Base-by-base conservation (phyloP, 345 rosid species). In the Cochlearia excelsa region DNA sequence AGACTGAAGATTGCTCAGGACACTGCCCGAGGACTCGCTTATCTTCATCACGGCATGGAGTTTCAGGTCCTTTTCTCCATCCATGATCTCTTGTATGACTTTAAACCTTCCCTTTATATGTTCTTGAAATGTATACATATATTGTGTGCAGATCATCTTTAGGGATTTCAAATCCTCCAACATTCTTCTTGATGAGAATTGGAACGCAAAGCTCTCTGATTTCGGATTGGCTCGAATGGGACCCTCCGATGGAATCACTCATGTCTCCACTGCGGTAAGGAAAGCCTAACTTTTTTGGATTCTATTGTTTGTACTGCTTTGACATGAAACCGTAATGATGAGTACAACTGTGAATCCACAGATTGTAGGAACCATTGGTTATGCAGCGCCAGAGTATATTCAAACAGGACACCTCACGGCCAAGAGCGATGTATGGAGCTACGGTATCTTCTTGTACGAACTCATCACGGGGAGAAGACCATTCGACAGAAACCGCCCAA, bases 141-240 rank as follows among this genome's bases (percentile, higher is more conserved):
- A 9, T 41, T 60, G 9, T 50, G n/a, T 52, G 30, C 81, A 92
- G 99, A 86, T 93, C 51, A 93, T 93, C 66, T 93, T 93, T 63
- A 72, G 95, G 40, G 99, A 93, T 80, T 86, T 93, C 76, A 93
- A 93, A 79, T 86, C 99, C 8, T 93, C 99, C 26, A 89, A 89
- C 64, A 89, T 89, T 28, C 91, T 93, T 49, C 78, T 93, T 70
- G 99, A 93, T 68, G 86, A 82, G 38, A 74, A 89, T 3, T 93
- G 95, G 99, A 93, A 85, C 54, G 91, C 97, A 29, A 93, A 89
- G 70, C 74, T 93, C 27, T 93, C 99, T 0, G 99, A 93, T 59
- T 89, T 93, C 45, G 99, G 99, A 51, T 69, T 88, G 64, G 99
- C 99, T n/a, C 81, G 99, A 62, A 72, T 86, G 74, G 99, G 97